A percentile compares a stretch with the other conserved stretches of the same genome.
Evolutionary conservation across 257 asterid genomes (phyloP).

Genomic region (Solanum chaucha): DNA sequence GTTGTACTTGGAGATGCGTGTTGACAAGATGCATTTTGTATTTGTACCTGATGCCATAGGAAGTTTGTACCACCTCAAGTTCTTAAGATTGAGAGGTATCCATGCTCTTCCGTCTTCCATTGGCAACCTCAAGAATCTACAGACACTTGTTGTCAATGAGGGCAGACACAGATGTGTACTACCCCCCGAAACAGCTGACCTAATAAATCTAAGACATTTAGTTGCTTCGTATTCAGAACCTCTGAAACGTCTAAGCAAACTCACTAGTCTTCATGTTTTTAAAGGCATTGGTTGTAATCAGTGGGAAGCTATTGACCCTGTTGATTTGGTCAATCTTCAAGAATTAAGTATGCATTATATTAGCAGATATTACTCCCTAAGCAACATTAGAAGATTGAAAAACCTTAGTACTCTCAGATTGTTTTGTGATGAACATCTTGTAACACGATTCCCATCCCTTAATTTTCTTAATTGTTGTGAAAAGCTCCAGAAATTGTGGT

Average conservation of each 20-base stretch:
- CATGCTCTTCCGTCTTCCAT: neutral
- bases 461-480: neutral
- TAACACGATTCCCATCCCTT: neutral
- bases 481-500: neutral
- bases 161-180: neutral
- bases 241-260: neutral
- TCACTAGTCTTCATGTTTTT: neutral
- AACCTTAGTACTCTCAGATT: neutral
- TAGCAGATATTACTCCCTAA: neutral
- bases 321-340: neutral
- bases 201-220: neutral
- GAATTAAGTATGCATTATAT: neutral
- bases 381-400: neutral
- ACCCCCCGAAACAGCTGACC: neutral
- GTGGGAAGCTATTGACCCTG: neutral
- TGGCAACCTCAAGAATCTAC: neutral
- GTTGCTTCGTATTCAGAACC: neutral
- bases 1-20: neutral
- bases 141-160: neutral
- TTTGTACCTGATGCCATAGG: neutral
- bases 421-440: neutral
- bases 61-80: neutral
- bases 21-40: too few species aligned
- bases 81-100: neutral
- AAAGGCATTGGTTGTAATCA: neutral